Evolutionary conservation across 2,329 filamentous ascomycete genomes (phyloP).

Genomic region (Aureobasidium sp.): DNA sequence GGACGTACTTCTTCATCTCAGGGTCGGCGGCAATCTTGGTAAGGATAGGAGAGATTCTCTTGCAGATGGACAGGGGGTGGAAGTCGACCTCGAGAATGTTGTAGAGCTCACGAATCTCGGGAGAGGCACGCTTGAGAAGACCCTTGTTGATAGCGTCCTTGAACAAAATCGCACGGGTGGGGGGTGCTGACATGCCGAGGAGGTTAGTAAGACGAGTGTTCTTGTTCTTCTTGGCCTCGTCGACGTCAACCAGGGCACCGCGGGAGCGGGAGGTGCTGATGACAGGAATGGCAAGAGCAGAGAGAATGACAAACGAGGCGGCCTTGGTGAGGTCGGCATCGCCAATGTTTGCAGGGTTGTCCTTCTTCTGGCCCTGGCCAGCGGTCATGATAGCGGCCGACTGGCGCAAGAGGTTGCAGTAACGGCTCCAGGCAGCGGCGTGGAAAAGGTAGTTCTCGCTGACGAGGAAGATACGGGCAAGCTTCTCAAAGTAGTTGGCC

Average conservation of each 20-base stretch:
- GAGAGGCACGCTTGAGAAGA: slow-evolving; percentile 80
- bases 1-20: slow-evolving; percentile 95
- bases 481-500: slow-evolving; percentile 99
- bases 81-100: slow-evolving; percentile 99
- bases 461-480: slow-evolving; percentile 95
- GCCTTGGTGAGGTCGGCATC: slow-evolving; percentile 90
- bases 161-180: slow-evolving; percentile 84
- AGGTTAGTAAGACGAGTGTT: slow-evolving; percentile 95
- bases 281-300: slow-evolving; percentile 93
- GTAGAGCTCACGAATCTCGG: slow-evolving; percentile 94
- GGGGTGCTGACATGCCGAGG: slow-evolving; percentile 82
- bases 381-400: slow-evolving; percentile 74
- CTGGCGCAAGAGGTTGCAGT: slow-evolving; percentile 92
- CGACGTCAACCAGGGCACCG: slow-evolving; percentile 90
- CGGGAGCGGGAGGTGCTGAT: slow-evolving; percentile 97
- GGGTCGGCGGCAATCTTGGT: slow-evolving; percentile 85
- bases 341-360: slow-evolving; percentile 73
- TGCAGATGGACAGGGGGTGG: slow-evolving; percentile 95
- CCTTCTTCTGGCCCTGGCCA: slow-evolving; percentile 83
- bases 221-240: slow-evolving; percentile 97
- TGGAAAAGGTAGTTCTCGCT: slow-evolving; percentile 99
- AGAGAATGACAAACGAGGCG: slow-evolving; percentile 90
- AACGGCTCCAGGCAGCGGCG: slow-evolving; percentile 91
- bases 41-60: slow-evolving; percentile 96
- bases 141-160: slow-evolving; percentile 94